phyloP scores from a whole-genome alignment of 345 rosid species.

The Triadica sebifera region DNA sequence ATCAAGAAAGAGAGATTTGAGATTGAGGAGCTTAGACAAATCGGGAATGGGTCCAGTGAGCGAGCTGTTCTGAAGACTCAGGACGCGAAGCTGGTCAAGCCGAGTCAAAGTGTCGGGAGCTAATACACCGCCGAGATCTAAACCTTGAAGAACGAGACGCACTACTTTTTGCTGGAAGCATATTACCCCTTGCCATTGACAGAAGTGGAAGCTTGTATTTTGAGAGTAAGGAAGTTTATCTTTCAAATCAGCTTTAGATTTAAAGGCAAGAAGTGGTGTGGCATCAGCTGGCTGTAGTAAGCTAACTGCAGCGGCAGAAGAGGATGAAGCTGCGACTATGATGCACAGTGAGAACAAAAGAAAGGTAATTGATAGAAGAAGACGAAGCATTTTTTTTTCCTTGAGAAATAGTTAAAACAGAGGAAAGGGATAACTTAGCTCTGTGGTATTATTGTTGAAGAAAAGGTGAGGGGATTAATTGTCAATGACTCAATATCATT shows the following conservation, averaged over 20 bases:
- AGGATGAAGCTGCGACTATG: background rate
- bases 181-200: slow-evolving; percentile 72
- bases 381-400: slow-evolving; percentile 23
- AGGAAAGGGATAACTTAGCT: background rate
- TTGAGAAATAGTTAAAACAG: background rate
- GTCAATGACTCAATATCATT: too few relatives aligned
- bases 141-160: slow-evolving; percentile 55
- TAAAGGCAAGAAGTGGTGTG: slow-evolving; percentile 59
- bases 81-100: slow-evolving; percentile 86
- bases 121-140: slow-evolving; percentile 62
- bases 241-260: slow-evolving; percentile 63
- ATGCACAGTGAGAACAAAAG: slow-evolving; percentile 19
- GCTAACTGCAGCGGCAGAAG: background rate
- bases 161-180: slow-evolving; percentile 52
- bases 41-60: slow-evolving; percentile 78
- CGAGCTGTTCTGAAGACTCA: slow-evolving; percentile 78
- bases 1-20: slow-evolving; percentile 69
- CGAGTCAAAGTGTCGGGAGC: slow-evolving; percentile 49
- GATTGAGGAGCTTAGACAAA: slow-evolving; percentile 60
- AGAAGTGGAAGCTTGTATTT: slow-evolving; percentile 38
- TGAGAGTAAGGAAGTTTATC: slow-evolving; percentile 36
- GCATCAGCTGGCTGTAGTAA: slow-evolving; percentile 44
- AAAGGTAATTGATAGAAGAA: slow-evolving; percentile 16
- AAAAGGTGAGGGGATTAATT: too few relatives aligned
- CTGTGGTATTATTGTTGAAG: too few relatives aligned